A percentile compares a stretch with the other conserved stretches of the same genome.
Conservation (phyloP, 2,329 filamentous ascomycete genomes). For the Uncinocarpus reesii region DNA sequence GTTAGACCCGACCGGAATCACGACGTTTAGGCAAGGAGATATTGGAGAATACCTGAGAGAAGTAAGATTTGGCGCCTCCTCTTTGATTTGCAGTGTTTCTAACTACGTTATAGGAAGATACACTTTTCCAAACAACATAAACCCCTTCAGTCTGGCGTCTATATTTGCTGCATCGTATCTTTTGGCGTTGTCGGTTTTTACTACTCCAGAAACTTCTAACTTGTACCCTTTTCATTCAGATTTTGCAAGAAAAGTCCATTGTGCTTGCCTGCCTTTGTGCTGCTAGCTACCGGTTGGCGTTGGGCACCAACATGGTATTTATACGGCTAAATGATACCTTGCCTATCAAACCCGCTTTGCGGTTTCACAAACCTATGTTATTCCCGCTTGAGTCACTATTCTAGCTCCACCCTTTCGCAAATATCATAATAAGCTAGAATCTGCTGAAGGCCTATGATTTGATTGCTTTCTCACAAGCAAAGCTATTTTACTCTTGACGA, state of each 20-base stretch:
- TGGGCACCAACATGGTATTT: not conserved
- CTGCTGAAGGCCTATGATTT: not conserved
- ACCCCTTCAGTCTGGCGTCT: not conserved
- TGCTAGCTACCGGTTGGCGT: not conserved
- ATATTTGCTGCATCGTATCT: not conserved
- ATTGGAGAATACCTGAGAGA: slow-evolving; percentile 91
- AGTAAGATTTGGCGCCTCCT: slow-evolving; percentile 23
- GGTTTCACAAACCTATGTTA: not conserved
- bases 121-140: slow-evolving; percentile 46
- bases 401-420: not conserved
- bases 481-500: not conserved
- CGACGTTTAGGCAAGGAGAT: slow-evolving; percentile 85
- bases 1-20: slow-evolving; percentile 80
- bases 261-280: not conserved
- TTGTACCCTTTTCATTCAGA: not conserved
- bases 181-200: not conserved
- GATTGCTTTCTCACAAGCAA: not conserved
- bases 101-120: slow-evolving; percentile 43
- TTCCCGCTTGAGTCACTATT: not conserved
- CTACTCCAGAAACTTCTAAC: not conserved
- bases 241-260: not conserved
- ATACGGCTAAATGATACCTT: not conserved
- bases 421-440: not conserved
- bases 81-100: not conserved
- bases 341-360: not conserved